Conservation (phyloP, 176 grass and related monocot species). For the Chloris gayana region DNA sequence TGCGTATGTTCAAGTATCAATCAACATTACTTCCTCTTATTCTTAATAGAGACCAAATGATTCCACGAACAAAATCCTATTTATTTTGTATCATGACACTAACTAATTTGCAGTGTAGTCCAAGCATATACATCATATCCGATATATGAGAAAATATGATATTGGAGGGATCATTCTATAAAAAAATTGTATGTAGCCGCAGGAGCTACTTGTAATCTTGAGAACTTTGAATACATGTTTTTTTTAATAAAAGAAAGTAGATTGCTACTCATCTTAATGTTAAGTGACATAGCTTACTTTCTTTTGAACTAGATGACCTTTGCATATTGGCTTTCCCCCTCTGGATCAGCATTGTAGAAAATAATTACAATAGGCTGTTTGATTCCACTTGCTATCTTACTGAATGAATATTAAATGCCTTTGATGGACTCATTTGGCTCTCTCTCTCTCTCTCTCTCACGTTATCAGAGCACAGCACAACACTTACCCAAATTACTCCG, state of each 20-base stretch:
- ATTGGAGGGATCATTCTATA: conserved; percentile 16
- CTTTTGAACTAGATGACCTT: neutral
- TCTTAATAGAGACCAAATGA: neutral
- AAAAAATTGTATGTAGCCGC: neutral
- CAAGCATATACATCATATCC: neutral
- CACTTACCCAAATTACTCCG: neutral
- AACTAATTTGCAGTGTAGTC: neutral
- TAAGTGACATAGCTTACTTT: neutral
- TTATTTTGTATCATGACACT: neutral
- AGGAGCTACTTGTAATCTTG: neutral
- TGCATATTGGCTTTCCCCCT: neutral
- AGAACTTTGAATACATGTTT: neutral
- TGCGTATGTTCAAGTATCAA: neutral
- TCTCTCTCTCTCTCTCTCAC: neutral
- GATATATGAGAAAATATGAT: neutral
- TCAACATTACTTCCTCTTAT: neutral
- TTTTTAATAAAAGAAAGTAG: too few relatives aligned
- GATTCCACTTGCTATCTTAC: neutral
- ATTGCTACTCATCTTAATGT: neutral
- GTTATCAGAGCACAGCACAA: neutral
- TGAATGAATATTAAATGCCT: neutral
- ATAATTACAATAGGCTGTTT: neutral
- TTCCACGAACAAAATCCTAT: neutral
- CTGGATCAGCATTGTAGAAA: conserved; percentile 21
- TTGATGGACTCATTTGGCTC: neutral